phyloP scores from a whole-genome alignment of 2,329 filamentous ascomycete genomes.

The Talaromyces sp. region DNA sequence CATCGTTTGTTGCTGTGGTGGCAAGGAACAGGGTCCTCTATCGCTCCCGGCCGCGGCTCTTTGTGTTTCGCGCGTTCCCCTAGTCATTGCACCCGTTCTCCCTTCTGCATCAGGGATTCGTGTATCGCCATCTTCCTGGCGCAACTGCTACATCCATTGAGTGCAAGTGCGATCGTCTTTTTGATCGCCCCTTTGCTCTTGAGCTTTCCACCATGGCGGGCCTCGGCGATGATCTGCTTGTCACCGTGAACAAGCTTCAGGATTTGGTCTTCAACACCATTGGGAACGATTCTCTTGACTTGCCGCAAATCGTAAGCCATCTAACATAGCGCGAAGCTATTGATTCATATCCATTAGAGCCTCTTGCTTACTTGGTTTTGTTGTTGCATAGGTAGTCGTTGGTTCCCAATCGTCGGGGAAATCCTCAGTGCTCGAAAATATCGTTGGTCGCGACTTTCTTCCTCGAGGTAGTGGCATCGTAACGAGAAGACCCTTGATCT shows the following conservation, averaged over 20 bases:
- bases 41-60: neutral
- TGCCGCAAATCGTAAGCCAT: slow-evolving; percentile 87
- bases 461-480: slow-evolving; percentile 96
- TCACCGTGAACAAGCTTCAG: slow-evolving; percentile 96
- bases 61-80: neutral
- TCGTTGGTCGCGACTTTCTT: slow-evolving; percentile 94
- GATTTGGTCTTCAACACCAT: slow-evolving; percentile 99
- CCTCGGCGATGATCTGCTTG: slow-evolving; percentile 90
- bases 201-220: slow-evolving; percentile 71
- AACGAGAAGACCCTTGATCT: slow-evolving; percentile 85
- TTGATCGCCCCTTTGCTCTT: neutral
- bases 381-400: slow-evolving; percentile 72
- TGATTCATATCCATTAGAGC: neutral
- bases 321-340: neutral
- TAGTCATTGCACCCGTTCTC: neutral
- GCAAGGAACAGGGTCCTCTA: neutral
- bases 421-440: slow-evolving; percentile 97
- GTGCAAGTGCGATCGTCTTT: neutral
- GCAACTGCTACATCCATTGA: neutral
- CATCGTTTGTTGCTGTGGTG: neutral
- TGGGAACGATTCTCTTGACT: slow-evolving; percentile 93
- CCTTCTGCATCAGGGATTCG: neutral
- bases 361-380: slow-evolving; percentile 4
- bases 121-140: neutral
- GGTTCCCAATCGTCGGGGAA: slow-evolving; percentile 98